Base-by-base conservation (phyloP, 306 rosid genomes). In the Pachyrhizus erosus region DNA sequence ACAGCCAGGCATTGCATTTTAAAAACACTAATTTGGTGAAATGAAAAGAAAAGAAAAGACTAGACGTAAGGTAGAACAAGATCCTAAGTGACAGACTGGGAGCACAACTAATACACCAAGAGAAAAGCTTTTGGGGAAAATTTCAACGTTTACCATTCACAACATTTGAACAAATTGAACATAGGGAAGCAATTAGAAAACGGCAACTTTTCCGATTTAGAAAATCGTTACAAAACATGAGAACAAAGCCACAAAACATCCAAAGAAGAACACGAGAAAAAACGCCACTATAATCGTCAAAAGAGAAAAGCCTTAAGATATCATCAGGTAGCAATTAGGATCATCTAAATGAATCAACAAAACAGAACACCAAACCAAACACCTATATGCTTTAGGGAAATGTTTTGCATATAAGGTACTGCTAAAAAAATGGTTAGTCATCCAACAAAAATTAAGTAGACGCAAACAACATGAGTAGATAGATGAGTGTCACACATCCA, bases 161-260 rank as follows among this genome's bases (percentile, higher is more conserved):
- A 57, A 23, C 70, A 70, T 51, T 70, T 71, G 5, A 74, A 26
- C 73, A 65, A 14, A 80, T 57, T 76, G 2, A 79, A 24, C 64
- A 61, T 7, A 62, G 75, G 39, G 14, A 29, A 61, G 49, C 31
- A 78, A 26, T 20, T 24, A 62, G 24, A 55, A 26, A 29, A 31
- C n/a, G 1, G 31, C 1, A 17, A 17, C 40, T n/a, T 17, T 29
- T 21, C 31, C 62, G 43, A 14, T 24, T 65, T 46, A 18, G 51
- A 46, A 78, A 51, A 64, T n/a, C 58, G 17, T 49, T 39, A 60
- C 76, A 55, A 65, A 62, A 55, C 55, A 46, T 18, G 14, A 65
- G 42, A 71, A 39, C 55, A 78, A 40, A 64, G 57, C 55, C 57
- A 29, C 57, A 29, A 26, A n/a, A 77, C 29, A 37, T 43, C 68